Percentiles rank a stretch among this genome's conserved stretches.
Conservation (phyloP, 2,329 filamentous ascomycete species). For the Diaporthe helianthi region DNA sequence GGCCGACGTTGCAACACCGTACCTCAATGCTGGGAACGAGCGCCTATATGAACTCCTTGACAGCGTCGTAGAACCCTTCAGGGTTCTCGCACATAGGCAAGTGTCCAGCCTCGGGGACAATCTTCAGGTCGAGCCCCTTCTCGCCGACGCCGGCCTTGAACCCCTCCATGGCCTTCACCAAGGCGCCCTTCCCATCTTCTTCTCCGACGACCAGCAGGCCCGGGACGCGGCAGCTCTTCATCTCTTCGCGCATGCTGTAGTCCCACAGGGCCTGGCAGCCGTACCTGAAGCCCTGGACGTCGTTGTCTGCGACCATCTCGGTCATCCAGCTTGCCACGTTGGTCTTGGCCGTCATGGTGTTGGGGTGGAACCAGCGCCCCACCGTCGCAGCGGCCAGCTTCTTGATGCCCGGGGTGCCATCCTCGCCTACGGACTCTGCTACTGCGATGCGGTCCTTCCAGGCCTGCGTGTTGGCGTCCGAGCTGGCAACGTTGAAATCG, state of each 20-base stretch:
- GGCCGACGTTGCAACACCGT: too few species aligned
- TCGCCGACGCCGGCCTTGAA: constrained; percentile 68
- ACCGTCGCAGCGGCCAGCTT: constrained; percentile 75
- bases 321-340: constrained; percentile 63
- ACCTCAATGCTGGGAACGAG: too few species aligned
- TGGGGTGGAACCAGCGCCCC: constrained; percentile 78
- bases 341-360: constrained; percentile 52
- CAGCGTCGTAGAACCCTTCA: constrained; percentile 68
- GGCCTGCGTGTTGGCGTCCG: constrained; percentile 75
- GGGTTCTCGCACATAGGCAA: constrained; percentile 85
- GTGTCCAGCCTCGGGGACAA: constrained; percentile 77
- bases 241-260: constrained; percentile 68
- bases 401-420: constrained; percentile 64
- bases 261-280: constrained; percentile 74
- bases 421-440: constrained; percentile 59
- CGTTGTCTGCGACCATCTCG: constrained; percentile 73
- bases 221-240: constrained; percentile 62
- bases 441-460: constrained; percentile 80
- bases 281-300: constrained; percentile 72
- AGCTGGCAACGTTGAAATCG: constrained; percentile 79
- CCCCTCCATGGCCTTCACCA: constrained; percentile 81
- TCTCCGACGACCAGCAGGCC: constrained; percentile 76
- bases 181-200: constrained; percentile 71
- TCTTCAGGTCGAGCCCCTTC: constrained; percentile 62
- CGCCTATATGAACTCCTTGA: constrained; percentile 62